phyloP scores from a whole-genome alignment of 192 early-diverging fungal genomes.

The Haplosporangium gracile region DNA sequence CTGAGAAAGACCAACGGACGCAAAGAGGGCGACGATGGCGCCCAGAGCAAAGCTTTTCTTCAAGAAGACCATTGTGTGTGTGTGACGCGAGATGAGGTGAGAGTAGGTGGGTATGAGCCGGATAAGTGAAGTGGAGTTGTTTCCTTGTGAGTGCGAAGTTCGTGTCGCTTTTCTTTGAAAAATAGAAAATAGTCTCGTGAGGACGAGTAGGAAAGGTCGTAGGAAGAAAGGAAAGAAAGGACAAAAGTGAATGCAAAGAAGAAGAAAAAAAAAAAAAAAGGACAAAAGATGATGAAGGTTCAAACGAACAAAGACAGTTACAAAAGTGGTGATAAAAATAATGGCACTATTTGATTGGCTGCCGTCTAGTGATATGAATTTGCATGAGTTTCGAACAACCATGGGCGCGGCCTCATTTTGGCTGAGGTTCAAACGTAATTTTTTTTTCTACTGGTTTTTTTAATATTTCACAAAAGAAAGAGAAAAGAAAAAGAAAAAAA shows the following conservation, averaged over 20 bases:
- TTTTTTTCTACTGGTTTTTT: not conserved
- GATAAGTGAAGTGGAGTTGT: not conserved
- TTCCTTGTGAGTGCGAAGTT: not conserved
- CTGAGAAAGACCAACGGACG: not conserved
- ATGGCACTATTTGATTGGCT: not conserved
- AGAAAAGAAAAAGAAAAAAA: not conserved
- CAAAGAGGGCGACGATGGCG: constrained; percentile 10
- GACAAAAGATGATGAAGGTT: constrained; percentile 4
- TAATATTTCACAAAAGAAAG: not conserved
- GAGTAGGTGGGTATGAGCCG: not conserved
- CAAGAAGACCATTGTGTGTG: constrained; percentile 17
- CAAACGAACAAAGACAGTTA: not conserved
- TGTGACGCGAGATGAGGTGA: not conserved
- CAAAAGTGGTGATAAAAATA: not conserved
- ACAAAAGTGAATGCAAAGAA: not conserved
- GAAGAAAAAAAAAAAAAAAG: not conserved
- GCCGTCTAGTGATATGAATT: too few relatives aligned
- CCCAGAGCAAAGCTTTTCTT: constrained; percentile 35
- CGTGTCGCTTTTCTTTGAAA: not conserved
- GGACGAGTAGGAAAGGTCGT: not conserved
- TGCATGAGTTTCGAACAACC: too few relatives aligned
- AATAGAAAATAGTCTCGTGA: not conserved
- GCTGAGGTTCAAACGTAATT: not conserved
- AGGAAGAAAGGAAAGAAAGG: not conserved
- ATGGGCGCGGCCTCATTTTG: not conserved